Evolutionary conservation across 164 flowering plant species (phyloP).

Genomic region (Aristolochia fimbriata): DNA sequence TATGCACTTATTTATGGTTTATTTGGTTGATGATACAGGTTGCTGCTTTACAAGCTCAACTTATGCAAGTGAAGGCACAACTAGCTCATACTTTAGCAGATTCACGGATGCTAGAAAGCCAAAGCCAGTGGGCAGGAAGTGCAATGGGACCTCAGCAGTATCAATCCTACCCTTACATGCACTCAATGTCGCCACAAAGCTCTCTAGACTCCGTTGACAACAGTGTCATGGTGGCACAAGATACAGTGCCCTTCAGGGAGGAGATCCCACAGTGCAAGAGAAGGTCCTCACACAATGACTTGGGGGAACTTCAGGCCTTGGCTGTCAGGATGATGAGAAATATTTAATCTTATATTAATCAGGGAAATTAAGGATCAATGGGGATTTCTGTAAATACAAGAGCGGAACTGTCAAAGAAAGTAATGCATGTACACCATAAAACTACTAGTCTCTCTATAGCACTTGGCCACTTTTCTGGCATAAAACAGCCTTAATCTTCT

Average conservation of each 20-base stretch:
- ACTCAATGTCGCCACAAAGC: constrained; percentile 7
- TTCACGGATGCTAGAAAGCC: constrained; percentile 2
- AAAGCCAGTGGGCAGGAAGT: constrained; percentile 4
- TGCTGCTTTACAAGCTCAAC: constrained; percentile 14
- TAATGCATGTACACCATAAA: background rate
- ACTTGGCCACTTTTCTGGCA: background rate
- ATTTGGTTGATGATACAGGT: constrained; percentile 4
- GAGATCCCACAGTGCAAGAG: background rate
- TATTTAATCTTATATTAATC: too few species aligned
- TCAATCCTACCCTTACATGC: background rate
- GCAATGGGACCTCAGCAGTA: too few species aligned
- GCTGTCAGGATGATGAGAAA: constrained; percentile 11
- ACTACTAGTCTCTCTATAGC: background rate
- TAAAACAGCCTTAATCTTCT: background rate
- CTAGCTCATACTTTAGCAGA: constrained; percentile 5
- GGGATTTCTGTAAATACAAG: background rate
- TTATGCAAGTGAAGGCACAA: constrained; percentile 17
- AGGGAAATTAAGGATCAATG: too few species aligned
- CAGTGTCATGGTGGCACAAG: background rate
- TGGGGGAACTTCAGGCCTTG: constrained; percentile 13
- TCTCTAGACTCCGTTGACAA: constrained; percentile 8
- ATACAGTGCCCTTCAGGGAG: constrained; percentile 1
- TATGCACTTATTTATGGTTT: background rate
- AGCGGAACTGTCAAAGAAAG: background rate
- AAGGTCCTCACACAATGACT: constrained; percentile 4